phyloP scores from a whole-genome alignment of 306 rosid genomes.

The Medicago ruthenica region DNA sequence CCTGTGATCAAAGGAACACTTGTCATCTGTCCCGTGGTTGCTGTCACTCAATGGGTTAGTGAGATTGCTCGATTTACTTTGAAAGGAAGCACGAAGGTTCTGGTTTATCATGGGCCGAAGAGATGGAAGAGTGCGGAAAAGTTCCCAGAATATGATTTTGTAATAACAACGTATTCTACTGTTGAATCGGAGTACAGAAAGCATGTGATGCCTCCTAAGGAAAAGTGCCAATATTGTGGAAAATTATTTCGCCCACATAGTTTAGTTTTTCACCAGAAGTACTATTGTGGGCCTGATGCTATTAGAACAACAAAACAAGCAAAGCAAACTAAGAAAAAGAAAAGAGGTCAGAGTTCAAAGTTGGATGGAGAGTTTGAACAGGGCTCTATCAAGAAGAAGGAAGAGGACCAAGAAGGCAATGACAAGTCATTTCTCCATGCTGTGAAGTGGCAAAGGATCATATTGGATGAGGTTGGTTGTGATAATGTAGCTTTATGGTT shows the following conservation, averaged over 20 bases:
- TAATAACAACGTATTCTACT: slow-evolving; percentile 79
- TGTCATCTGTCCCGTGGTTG: slow-evolving; percentile 90
- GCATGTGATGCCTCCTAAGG: slow-evolving; percentile 83
- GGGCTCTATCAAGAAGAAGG: slow-evolving; percentile 5
- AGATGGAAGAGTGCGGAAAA: slow-evolving; percentile 61
- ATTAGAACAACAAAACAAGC: slow-evolving; percentile 78
- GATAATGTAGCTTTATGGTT: slow-evolving; percentile 24
- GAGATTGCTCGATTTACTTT: slow-evolving; percentile 81
- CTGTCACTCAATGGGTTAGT: slow-evolving; percentile 84
- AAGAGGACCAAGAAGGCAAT: neutral
- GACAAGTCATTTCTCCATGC: slow-evolving; percentile 67
- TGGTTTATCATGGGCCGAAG: slow-evolving; percentile 83
- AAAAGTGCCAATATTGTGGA: slow-evolving; percentile 68
- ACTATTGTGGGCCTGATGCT: slow-evolving; percentile 80
- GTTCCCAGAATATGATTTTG: slow-evolving; percentile 75
- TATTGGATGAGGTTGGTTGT: slow-evolving; percentile 85
- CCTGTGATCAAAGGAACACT: slow-evolving; percentile 70
- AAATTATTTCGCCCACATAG: slow-evolving; percentile 43
- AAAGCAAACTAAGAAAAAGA: slow-evolving; percentile 71
- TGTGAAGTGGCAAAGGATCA: slow-evolving; percentile 84
- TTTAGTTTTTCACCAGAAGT: slow-evolving; percentile 58
- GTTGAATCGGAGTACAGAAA: slow-evolving; percentile 87
- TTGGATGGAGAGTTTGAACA: neutral
- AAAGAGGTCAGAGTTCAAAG: slow-evolving; percentile 25
- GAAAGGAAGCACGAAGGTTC: slow-evolving; percentile 80